Conservation (phyloP, 164 flowering plant genomes). For the Kalanchoe fedtschenkoi region DNA sequence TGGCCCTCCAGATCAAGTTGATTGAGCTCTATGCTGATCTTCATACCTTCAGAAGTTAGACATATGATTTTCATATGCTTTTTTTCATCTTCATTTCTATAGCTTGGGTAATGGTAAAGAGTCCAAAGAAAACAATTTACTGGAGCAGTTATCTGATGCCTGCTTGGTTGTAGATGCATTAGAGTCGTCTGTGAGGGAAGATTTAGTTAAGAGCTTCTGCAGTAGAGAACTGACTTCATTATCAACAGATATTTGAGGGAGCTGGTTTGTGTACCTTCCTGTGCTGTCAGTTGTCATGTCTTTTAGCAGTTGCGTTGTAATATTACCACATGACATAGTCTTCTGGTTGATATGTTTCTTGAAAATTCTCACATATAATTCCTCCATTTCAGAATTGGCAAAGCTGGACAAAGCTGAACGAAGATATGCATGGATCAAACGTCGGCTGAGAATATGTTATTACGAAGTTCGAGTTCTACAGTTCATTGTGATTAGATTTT, state of each 20-base stretch:
- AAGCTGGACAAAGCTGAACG: constrained; percentile 92
- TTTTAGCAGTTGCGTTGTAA: background rate
- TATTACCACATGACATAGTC: background rate
- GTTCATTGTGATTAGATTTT: no score
- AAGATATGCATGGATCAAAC: constrained; percentile 98
- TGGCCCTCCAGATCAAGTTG: no score
- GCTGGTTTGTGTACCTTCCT: constrained; percentile 52
- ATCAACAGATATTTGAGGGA: constrained; percentile 96
- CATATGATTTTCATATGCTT: background rate
- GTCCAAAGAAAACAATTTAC: constrained; percentile 72
- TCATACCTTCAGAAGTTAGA: background rate
- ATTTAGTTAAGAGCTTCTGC: constrained; percentile 86
- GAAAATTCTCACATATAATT: constrained; percentile 6
- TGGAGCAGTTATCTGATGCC: constrained; percentile 92
- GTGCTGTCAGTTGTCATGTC: background rate
- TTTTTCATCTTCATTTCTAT: constrained; percentile 10
- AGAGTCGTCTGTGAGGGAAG: constrained; percentile 97
- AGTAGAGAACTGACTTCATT: constrained; percentile 89
- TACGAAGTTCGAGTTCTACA: no score
- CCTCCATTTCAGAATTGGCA: constrained; percentile 51
- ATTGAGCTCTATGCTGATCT: no score
- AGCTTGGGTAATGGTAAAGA: constrained; percentile 98
- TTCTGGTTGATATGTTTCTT: background rate
- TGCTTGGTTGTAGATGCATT: constrained; percentile 97
- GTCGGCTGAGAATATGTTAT: constrained; percentile 78